phyloP scores from a whole-genome alignment of 805 yeast genomes.

The Pichia exigua region DNA sequence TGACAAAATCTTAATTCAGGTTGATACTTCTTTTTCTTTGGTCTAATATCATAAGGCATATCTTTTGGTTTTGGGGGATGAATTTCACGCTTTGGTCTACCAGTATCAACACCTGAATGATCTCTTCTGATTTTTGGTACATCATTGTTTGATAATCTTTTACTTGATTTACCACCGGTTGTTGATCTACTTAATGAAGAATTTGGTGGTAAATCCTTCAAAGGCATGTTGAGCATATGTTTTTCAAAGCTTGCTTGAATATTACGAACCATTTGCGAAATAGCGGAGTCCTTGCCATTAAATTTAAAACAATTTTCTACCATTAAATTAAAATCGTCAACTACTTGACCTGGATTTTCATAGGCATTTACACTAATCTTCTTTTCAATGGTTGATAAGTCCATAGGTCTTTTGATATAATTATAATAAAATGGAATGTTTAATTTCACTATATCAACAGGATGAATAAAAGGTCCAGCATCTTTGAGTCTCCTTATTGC shows the following conservation, averaged over 20 bases:
- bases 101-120: slow-evolving; percentile 45
- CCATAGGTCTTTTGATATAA: slow-evolving; percentile 84
- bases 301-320: slow-evolving; percentile 74
- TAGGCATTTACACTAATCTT: slow-evolving; percentile 68
- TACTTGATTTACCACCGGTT: slow-evolving; percentile 13
- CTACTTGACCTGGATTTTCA: slow-evolving; percentile 57
- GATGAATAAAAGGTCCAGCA: slow-evolving; percentile 80
- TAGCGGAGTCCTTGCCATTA: slow-evolving; percentile 77
- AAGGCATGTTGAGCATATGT: slow-evolving; percentile 87
- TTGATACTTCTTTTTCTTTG: slow-evolving; percentile 85
- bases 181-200: slow-evolving; percentile 12
- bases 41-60: slow-evolving; percentile 83
- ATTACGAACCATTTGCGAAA: slow-evolving; percentile 86
- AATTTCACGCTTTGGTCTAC: slow-evolving; percentile 90
- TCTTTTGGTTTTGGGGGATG: slow-evolving; percentile 96
- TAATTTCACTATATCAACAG: slow-evolving; percentile 83
- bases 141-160: slow-evolving; percentile 28
- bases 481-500: slow-evolving; percentile 87
- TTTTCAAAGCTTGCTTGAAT: slow-evolving; percentile 89
- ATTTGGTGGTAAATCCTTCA: slow-evolving; percentile 36
- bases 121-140: slow-evolving; percentile 68
- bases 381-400: slow-evolving; percentile 80
- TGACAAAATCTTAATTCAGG: slow-evolving; percentile 84
- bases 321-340: slow-evolving; percentile 76
- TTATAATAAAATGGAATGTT: slow-evolving; percentile 89